Conservation (phyloP, 495 filamentous ascomycete genomes). For the Thozetella sp. region DNA sequence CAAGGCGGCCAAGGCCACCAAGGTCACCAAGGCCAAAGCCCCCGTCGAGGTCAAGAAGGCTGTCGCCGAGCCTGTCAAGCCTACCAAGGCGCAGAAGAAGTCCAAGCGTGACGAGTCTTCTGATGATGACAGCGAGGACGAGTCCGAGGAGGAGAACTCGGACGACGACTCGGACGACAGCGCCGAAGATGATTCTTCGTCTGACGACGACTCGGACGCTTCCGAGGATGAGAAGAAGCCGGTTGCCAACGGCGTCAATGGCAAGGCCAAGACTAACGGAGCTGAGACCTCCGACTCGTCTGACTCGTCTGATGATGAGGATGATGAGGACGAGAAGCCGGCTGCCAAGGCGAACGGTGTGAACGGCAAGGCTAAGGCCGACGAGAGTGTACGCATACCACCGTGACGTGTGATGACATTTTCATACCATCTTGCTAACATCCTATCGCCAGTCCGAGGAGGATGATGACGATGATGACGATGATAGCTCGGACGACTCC, state of each 20-base stretch:
- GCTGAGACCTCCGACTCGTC: conserved; percentile 21
- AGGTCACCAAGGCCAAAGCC: conserved; percentile 38
- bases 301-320: conserved; percentile 39
- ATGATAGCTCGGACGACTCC: conserved; percentile 27
- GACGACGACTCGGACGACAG: conserved; percentile 34
- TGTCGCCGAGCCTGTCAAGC: background rate
- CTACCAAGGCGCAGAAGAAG: conserved; percentile 13
- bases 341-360: conserved; percentile 29
- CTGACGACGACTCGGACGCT: conserved; percentile 29
- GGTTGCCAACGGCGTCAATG: conserved; percentile 32
- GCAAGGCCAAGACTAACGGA: conserved; percentile 33
- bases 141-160: conserved; percentile 35
- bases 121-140: conserved; percentile 21
- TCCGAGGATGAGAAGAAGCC: conserved; percentile 50
- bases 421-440: conserved; percentile 3
- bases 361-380: conserved; percentile 43
- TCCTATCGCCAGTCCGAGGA: conserved; percentile 18
- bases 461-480: conserved; percentile 7
- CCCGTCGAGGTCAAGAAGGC: background rate
- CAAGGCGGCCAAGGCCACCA: conserved; percentile 51
- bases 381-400: conserved; percentile 31
- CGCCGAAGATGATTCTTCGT: conserved; percentile 17
- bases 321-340: conserved; percentile 43
- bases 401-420: background rate
- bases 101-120: conserved; percentile 21